Base-by-base conservation (phyloP, 805 yeast species). In the Metschnikowia matae region DNA sequence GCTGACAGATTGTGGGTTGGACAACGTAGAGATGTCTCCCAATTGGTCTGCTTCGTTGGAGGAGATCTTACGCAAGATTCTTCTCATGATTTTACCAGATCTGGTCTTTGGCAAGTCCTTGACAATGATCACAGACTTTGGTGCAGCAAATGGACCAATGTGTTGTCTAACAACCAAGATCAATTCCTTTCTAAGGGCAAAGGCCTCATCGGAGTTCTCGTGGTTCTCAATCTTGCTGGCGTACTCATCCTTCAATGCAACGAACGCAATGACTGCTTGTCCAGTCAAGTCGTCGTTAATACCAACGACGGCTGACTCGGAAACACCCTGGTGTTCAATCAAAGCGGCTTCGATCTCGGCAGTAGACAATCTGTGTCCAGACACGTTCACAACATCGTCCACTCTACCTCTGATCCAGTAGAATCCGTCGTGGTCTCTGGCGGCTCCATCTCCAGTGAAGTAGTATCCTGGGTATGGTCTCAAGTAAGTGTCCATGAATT, bases 361-460 rank as follows among this genome's bases (percentile, higher is more conserved):
- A 44, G 95, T 87, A n/a, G 94, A 86, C 61, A 87, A 75, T 66
- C 95, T 77, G 73, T 87, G 95, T 50, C 95, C 95, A 34, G 89
- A 83, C 39, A 87, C 94, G 64, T 87, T 87, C 47, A 87, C 95
- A 53, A 87, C 95, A 66, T 87, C 95, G 67, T 87, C 95, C 54
- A 87, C 94, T 72, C 95, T 79, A 50, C 95, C 95, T 62, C 86
- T 69, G 57, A 87, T 86, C 91, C 94, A 87, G 71, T 82, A 84
- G 73, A 80, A 87, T 5, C 95, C 95, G 64, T 87, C 92, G 58
- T 79, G 75, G 65, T 87, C 95, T 64, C 91, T 79, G 17, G 90
- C 92, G 26, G 92, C 94, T 70, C 95, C 95, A 70, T 87, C 96
- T 62, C 96, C 96, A 1, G 94, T 84, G 74, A 87, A 87, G 73